Evolutionary conservation across 2,329 filamentous ascomycete species (phyloP).

Genomic region (Nothomitra cinnamomea): DNA sequence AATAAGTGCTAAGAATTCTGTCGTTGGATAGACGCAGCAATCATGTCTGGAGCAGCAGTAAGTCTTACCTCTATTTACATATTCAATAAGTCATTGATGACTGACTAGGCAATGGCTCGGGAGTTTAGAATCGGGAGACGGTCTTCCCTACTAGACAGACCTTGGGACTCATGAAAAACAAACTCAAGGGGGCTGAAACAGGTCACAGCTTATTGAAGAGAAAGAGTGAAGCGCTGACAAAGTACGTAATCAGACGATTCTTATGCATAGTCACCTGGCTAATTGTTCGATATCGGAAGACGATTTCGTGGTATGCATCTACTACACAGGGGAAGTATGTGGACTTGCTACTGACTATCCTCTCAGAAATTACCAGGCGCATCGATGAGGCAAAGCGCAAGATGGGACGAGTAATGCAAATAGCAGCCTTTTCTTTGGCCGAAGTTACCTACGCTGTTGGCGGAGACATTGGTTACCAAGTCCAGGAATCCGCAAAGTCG

Average conservation of each 20-base stretch:
- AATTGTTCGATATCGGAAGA: constrained; percentile 28
- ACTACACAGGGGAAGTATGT: neutral
- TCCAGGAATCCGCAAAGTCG: constrained; percentile 86
- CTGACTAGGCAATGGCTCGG: neutral
- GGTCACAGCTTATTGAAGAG: constrained; percentile 91
- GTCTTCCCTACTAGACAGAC: constrained; percentile 98
- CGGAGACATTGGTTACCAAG: constrained; percentile 89
- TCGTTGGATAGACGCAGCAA: constrained; percentile 11
- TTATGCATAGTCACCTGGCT: constrained; percentile 12
- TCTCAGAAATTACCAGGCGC: constrained; percentile 75
- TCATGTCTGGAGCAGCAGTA: constrained; percentile 39
- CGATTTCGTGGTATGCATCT: constrained; percentile 65
- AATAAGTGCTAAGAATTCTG: too few relatives aligned
- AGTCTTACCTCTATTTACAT: constrained; percentile 11
- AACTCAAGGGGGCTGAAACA: constrained; percentile 83
- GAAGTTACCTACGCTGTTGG: constrained; percentile 96
- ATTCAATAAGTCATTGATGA: neutral
- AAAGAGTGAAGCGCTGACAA: constrained; percentile 95
- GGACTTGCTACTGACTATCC: constrained; percentile 9
- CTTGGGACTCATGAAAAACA: constrained; percentile 90
- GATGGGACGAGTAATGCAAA: constrained; percentile 99
- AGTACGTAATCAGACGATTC: constrained; percentile 37
- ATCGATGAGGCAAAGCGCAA: constrained; percentile 99
- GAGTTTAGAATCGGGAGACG: constrained; percentile 66
- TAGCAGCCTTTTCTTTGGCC: constrained; percentile 90